Evolutionary conservation across 192 early-diverging fungal species (phyloP).

Genomic region (Dissophora globulifera): DNA sequence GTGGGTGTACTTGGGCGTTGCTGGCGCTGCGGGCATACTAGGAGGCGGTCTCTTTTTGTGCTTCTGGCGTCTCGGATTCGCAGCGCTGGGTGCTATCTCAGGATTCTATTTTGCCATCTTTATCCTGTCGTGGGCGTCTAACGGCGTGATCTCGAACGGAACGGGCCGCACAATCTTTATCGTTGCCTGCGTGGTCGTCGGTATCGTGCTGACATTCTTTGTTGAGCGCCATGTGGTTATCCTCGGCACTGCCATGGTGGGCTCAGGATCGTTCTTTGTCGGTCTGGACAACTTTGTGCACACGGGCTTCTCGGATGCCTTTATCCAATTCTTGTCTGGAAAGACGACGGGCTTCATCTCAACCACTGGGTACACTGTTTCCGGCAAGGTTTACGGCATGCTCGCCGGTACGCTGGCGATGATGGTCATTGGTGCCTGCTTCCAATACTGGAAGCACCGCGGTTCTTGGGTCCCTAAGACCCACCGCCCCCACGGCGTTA

Average conservation of each 20-base stretch:
- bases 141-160: conserved; percentile 70
- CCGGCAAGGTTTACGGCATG: conserved; percentile 75
- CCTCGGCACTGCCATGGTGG: conserved; percentile 78
- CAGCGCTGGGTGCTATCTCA: conserved; percentile 78
- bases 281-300: conserved; percentile 87
- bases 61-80: conserved; percentile 77
- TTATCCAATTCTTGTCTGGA: conserved; percentile 62
- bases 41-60: conserved; percentile 73
- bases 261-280: conserved; percentile 80
- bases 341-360: conserved; percentile 16
- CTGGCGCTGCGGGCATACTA: conserved; percentile 71
- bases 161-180: conserved; percentile 79
- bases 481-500: conserved; percentile 31
- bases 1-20: conserved; percentile 67
- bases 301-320: conserved; percentile 76
- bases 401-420: conserved; percentile 74
- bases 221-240: conserved; percentile 76
- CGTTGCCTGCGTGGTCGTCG: conserved; percentile 66
- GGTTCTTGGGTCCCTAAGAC: conserved; percentile 48
- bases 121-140: conserved; percentile 70
- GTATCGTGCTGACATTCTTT: conserved; percentile 73
- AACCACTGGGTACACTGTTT: conserved; percentile 58
- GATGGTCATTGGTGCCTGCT: conserved; percentile 70
- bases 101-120: conserved; percentile 77
- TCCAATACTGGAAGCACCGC: conserved; percentile 67